These are phyloP conservation scores for Magnolia kwangsiensis DNA, from an alignment of 164 flowering plant species.

Conservation along the genomic window DNA sequence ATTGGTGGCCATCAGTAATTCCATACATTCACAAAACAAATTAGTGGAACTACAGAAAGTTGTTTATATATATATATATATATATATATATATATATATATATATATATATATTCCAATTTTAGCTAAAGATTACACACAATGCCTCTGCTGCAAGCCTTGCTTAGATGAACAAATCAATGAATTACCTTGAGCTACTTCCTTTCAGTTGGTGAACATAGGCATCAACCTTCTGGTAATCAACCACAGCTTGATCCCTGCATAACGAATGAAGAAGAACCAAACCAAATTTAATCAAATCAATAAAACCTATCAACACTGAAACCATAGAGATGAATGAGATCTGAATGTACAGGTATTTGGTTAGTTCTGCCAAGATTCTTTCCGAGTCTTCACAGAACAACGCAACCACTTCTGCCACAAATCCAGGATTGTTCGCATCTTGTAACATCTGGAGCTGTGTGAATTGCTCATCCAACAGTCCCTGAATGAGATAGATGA, in stretches of 20 bases:
- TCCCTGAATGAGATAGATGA: constrained; percentile 8
- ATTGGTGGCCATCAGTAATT: not conserved
- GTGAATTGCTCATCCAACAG: constrained; percentile 26
- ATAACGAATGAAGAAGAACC: not conserved
- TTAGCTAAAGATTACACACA: too few relatives aligned
- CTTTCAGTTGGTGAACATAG: constrained; percentile 28
- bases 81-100: too few relatives aligned
- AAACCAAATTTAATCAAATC: not conserved
- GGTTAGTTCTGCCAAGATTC: constrained; percentile 20
- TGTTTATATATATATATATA: not conserved
- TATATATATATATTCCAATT: not conserved
- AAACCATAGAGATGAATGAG: not conserved
- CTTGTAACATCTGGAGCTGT: constrained; percentile 28
- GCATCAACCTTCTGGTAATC: constrained; percentile 23
- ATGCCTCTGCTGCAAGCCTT: not conserved
- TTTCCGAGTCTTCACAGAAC: constrained; percentile 23
- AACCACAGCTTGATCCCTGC: constrained; percentile 20
- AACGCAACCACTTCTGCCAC: constrained; percentile 25
- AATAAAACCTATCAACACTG: not conserved
- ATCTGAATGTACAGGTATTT: constrained; percentile 17
- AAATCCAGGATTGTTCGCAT: constrained; percentile 23
- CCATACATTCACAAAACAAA: not conserved
- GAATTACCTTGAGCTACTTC: constrained; percentile 29
- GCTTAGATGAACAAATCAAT: not conserved
- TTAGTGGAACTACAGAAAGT: not conserved